These are phyloP conservation scores for Coemansia sp. DNA, from an alignment of 192 early-diverging fungal genomes.

Conservation along the genomic window DNA sequence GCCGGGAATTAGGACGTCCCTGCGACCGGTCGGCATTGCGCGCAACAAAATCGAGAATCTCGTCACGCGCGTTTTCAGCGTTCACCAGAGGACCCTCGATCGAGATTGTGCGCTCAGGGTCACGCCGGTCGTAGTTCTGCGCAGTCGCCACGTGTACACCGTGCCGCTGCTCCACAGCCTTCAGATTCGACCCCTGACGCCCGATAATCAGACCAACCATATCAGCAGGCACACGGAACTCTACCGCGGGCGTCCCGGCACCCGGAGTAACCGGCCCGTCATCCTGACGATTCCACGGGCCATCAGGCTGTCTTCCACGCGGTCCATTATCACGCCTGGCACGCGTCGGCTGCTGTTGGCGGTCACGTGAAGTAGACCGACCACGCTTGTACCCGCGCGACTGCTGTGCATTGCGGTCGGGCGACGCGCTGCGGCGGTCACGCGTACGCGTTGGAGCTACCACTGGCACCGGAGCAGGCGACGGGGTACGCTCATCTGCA, in stretches of 20 bases:
- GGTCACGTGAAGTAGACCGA: constrained; percentile 6
- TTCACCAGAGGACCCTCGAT: constrained; percentile 28
- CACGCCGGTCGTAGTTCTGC: constrained; percentile 28
- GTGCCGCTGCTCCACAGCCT: constrained; percentile 68
- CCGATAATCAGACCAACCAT: constrained; percentile 84
- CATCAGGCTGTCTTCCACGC: too few relatives aligned
- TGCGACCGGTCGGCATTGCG: constrained; percentile 17
- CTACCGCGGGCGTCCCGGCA: constrained; percentile 11
- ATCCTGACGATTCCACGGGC: constrained; percentile 8
- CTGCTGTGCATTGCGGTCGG: background rate
- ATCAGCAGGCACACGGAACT: constrained; percentile 59
- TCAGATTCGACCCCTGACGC: constrained; percentile 72
- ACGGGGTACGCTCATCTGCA: background rate
- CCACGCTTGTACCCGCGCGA: constrained; percentile 27
- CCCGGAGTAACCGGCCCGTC: background rate
- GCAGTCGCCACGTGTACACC: constrained; percentile 75
- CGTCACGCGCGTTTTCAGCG: constrained; percentile 22
- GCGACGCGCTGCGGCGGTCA: constrained; percentile 42
- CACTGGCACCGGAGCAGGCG: background rate
- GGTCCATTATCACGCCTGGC: constrained; percentile 11
- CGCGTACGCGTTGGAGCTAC: background rate
- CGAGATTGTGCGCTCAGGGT: constrained; percentile 32
- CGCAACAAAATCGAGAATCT: constrained; percentile 42
- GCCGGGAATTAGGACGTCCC: background rate
- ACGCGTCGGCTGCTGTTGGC: background rate